Conservation (phyloP, 306 rosid genomes). For the Cucurbita moschata region DNA sequence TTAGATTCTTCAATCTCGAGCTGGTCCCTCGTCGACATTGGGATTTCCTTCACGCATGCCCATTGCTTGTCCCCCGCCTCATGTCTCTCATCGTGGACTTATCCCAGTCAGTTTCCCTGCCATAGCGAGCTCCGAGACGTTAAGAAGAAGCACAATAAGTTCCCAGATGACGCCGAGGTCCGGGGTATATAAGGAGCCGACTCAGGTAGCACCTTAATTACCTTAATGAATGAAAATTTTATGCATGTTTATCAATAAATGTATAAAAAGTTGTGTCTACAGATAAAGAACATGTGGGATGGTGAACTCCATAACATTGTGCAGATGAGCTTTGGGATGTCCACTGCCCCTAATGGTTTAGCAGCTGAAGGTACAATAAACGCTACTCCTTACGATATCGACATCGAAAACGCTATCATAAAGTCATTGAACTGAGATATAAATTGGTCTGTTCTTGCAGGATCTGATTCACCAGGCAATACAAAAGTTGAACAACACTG, state of each 20-base stretch:
- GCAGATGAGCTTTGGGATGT: conserved; percentile 63
- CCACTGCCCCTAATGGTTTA: conserved; percentile 4
- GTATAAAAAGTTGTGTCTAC: conserved; percentile 8
- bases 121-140: conserved; percentile 38
- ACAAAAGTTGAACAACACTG: conserved; percentile 69
- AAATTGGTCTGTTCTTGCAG: conserved; percentile 21
- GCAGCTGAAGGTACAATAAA: not conserved
- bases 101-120: conserved; percentile 35
- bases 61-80: conserved; percentile 36
- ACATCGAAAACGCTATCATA: not conserved
- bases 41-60: conserved; percentile 60
- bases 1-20: conserved; percentile 61
- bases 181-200: conserved; percentile 61
- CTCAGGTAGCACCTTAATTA: conserved; percentile 39
- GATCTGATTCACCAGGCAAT: conserved; percentile 26
- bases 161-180: conserved; percentile 37
- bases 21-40: conserved; percentile 39
- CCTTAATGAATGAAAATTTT: not conserved
- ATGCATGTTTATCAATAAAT: conserved; percentile 10
- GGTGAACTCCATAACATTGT: conserved; percentile 87
- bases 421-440: conserved; percentile 2
- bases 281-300: conserved; percentile 77
- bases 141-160: conserved; percentile 47
- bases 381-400: not conserved
- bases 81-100: conserved; percentile 48